Conservation (phyloP, 129 eudicot genomes). For the Gnaphalium uliginosum region DNA sequence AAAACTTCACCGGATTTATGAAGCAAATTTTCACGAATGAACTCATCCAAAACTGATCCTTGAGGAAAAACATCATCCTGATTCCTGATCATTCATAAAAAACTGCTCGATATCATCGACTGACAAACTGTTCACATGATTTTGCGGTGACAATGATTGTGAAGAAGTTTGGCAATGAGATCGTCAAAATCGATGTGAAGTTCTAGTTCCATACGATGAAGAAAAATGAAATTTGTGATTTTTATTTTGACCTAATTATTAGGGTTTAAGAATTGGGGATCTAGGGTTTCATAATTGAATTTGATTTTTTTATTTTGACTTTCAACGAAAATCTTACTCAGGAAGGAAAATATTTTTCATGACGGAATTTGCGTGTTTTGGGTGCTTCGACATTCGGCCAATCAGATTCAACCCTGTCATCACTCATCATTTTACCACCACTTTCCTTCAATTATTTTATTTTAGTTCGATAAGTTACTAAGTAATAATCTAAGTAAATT, state of each 20-base stretch:
- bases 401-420: constrained; percentile 24
- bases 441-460: neutral
- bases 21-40: constrained; percentile 39
- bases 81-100: constrained; percentile 49
- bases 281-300: neutral
- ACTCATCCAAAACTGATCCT: constrained; percentile 11
- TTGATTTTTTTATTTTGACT: neutral
- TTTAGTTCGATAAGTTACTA: no score
- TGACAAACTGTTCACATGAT: constrained; percentile 27
- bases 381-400: constrained; percentile 41
- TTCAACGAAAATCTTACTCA: neutral
- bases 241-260: neutral
- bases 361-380: constrained; percentile 6
- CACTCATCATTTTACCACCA: neutral
- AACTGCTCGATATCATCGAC: constrained; percentile 51
- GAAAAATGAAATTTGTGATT: neutral
- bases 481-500: no score
- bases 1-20: constrained; percentile 44
- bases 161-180: constrained; percentile 17
- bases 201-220: constrained; percentile 19
- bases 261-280: neutral
- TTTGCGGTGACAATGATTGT: no score
- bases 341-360: neutral
- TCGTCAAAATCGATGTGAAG: neutral
- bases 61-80: constrained; percentile 22